A percentile compares a stretch with the other conserved stretches of the same genome.
Evolutionary conservation across 2,329 filamentous ascomycete species (phyloP).

Genomic region (Furcasterigmium sp.): DNA sequence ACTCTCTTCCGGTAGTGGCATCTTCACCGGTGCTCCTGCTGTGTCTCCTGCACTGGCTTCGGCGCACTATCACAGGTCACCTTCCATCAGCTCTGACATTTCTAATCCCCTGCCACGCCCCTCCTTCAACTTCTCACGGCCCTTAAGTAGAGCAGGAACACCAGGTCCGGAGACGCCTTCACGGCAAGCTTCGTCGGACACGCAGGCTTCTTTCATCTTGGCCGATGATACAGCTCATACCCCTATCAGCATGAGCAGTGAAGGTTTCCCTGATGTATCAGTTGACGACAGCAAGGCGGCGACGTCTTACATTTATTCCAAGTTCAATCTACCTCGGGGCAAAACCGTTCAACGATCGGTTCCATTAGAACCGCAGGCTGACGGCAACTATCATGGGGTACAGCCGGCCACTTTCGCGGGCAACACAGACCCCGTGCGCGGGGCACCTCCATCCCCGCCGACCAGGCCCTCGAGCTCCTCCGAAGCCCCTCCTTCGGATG

Average conservation of each 20-base stretch:
- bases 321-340: constrained; percentile 77
- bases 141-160: constrained; percentile 69
- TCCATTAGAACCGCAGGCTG: constrained; percentile 46
- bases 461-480: constrained; percentile 55
- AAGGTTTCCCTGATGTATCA: constrained; percentile 53
- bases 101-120: constrained; percentile 66
- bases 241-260: constrained; percentile 67
- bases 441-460: constrained; percentile 56
- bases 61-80: constrained; percentile 62
- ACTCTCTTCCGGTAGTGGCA: constrained; percentile 64
- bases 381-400: constrained; percentile 59
- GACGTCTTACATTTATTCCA: constrained; percentile 81
- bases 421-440: constrained; percentile 36
- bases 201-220: constrained; percentile 58
- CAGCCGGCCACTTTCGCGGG: constrained; percentile 38
- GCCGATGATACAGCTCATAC: constrained; percentile 63
- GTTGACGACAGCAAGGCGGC: constrained; percentile 46
- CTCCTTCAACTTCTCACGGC: constrained; percentile 90
- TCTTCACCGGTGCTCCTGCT: constrained; percentile 31
- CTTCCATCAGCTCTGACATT: constrained; percentile 77
- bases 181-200: constrained; percentile 61
- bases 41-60: constrained; percentile 56
- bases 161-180: constrained; percentile 52
- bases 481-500: constrained; percentile 30
- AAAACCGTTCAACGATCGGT: constrained; percentile 70